phyloP scores from a whole-genome alignment of 2,329 filamentous ascomycete genomes.

The Phialophora expanda region DNA sequence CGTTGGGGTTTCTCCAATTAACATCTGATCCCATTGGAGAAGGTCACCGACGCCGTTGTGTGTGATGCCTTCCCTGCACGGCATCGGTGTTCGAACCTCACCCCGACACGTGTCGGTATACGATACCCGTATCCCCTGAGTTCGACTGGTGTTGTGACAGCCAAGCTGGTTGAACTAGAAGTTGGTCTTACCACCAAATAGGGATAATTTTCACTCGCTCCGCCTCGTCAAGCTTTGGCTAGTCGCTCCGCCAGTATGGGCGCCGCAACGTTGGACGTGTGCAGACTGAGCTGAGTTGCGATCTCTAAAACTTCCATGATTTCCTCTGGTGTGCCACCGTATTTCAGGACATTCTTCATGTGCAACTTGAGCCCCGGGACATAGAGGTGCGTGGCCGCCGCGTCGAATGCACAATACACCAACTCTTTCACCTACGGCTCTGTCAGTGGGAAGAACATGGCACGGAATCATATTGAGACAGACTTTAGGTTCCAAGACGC shows the following conservation, averaged over 20 bases:
- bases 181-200: neutral
- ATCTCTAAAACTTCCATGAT: slow-evolving; percentile 58
- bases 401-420: slow-evolving; percentile 57
- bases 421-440: slow-evolving; percentile 49
- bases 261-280: slow-evolving; percentile 28
- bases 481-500: slow-evolving; percentile 52
- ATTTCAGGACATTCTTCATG: slow-evolving; percentile 55
- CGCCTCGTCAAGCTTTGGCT: slow-evolving; percentile 20
- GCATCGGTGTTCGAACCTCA: neutral
- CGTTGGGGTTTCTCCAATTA: slow-evolving; percentile 25
- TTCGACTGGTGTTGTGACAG: neutral
- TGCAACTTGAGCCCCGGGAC: slow-evolving; percentile 55
- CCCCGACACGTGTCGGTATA: neutral
- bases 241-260: slow-evolving; percentile 29
- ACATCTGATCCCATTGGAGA: neutral
- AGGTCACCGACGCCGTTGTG: neutral
- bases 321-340: slow-evolving; percentile 54
- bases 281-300: slow-evolving; percentile 41
- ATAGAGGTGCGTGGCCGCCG: slow-evolving; percentile 56
- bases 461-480: neutral
- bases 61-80: neutral
- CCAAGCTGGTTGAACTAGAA: neutral
- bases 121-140: neutral
- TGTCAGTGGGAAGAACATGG: neutral
- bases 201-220: neutral